Conservation (phyloP, 2,329 filamentous ascomycete species). For the Penicillium sp. region DNA sequence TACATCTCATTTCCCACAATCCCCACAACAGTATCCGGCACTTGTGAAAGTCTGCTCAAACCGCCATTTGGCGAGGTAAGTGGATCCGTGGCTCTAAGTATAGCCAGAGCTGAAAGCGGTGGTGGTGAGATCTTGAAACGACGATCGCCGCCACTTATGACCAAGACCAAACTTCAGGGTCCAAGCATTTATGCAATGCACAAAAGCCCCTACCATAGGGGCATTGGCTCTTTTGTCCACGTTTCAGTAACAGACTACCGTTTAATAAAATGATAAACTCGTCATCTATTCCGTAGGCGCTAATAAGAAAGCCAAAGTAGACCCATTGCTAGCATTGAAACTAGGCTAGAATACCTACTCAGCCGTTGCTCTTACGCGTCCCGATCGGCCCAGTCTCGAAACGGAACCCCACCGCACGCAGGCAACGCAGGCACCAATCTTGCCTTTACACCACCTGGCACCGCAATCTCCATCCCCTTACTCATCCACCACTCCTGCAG, state of each 20-base stretch:
- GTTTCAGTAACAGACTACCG: not conserved
- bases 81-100: constrained; percentile 8
- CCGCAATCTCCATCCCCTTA: constrained; percentile 3
- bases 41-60: not conserved
- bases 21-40: not conserved
- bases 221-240: not conserved
- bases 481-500: constrained; percentile 14
- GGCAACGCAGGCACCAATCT: constrained; percentile 27
- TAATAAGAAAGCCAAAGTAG: not conserved
- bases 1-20: not conserved
- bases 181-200: constrained; percentile 2
- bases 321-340: not conserved
- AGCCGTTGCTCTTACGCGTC: constrained; percentile 25
- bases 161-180: constrained; percentile 10
- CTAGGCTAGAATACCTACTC: not conserved
- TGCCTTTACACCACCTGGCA: constrained; percentile 3
- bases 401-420: constrained; percentile 31
- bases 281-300: no score
- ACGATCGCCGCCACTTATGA: constrained; percentile 11
- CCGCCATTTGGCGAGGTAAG: not conserved
- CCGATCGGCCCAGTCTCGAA: constrained; percentile 26
- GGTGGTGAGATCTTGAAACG: constrained; percentile 17
- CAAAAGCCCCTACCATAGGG: not conserved
- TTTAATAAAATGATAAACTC: no score
- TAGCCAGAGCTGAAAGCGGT: constrained; percentile 15